phyloP scores from a whole-genome alignment of 208 protist genomes.

The Trypanosoma lewisi region DNA sequence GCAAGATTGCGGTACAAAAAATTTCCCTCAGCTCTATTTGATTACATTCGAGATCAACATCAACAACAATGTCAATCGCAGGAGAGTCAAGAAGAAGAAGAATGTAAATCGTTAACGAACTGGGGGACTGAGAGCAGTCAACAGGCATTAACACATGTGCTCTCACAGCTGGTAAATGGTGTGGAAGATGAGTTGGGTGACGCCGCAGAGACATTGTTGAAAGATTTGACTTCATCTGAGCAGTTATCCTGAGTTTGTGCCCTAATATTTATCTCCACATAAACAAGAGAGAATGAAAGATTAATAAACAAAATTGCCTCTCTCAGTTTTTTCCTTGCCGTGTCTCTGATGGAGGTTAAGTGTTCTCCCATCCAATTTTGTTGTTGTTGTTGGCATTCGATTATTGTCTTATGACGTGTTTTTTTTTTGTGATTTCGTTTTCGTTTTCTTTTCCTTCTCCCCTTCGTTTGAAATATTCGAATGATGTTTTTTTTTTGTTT shows the following conservation, averaged over 20 bases:
- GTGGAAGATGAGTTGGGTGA: conserved; percentile 22
- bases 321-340: neutral
- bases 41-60: conserved; percentile 16
- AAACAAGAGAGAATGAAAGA: neutral
- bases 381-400: too few relatives aligned
- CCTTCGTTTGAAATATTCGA: neutral
- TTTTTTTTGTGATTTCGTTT: conserved; percentile 1
- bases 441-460: neutral
- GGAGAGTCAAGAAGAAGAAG: neutral
- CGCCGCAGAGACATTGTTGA: conserved; percentile 6
- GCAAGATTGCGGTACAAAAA: conserved; percentile 25
- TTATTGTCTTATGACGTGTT: neutral
- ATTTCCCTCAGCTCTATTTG: conserved; percentile 18
- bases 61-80: neutral
- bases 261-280: neutral
- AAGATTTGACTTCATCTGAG: neutral
- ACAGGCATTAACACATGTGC: conserved; percentile 2
- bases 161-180: conserved; percentile 4
- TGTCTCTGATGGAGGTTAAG: too few relatives aligned
- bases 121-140: neutral
- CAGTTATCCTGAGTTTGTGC: neutral
- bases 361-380: too few relatives aligned
- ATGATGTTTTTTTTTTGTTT: conserved; percentile 9
- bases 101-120: neutral
- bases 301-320: neutral